A percentile compares a stretch with the other conserved stretches of the same genome.
Evolutionary conservation across 2,329 filamentous ascomycete genomes (phyloP).

Genomic region (Epichloe hybrida): DNA sequence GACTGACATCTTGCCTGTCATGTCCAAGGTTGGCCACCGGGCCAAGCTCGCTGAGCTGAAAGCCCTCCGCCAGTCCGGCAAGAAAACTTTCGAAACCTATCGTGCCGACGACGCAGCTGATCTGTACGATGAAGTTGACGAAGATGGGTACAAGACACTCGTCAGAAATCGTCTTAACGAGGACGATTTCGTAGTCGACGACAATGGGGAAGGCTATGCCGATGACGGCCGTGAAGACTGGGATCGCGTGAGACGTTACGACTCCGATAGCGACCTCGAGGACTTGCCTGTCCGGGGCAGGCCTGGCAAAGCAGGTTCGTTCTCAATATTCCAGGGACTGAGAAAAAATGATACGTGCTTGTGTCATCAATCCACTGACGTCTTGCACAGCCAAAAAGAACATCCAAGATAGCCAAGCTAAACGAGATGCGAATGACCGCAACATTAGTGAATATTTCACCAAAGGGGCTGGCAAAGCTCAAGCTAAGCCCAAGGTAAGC

Average conservation of each 20-base stretch:
- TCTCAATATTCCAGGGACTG: slow-evolving; percentile 3
- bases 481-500: slow-evolving; percentile 67
- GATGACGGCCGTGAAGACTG: slow-evolving; percentile 94
- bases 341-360: neutral
- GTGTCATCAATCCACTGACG: neutral
- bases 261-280: slow-evolving; percentile 56
- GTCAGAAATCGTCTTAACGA: slow-evolving; percentile 78
- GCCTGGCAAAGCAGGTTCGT: slow-evolving; percentile 37
- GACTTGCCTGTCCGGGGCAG: slow-evolving; percentile 28
- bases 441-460: slow-evolving; percentile 93
- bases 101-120: slow-evolving; percentile 71
- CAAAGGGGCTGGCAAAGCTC: slow-evolving; percentile 51
- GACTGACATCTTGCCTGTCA: slow-evolving; percentile 11
- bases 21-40: slow-evolving; percentile 26
- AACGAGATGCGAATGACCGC: slow-evolving; percentile 75
- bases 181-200: slow-evolving; percentile 97
- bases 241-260: slow-evolving; percentile 57
- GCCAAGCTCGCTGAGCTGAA: slow-evolving; percentile 62
- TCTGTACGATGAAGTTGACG: slow-evolving; percentile 92
- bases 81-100: slow-evolving; percentile 81
- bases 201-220: slow-evolving; percentile 93
- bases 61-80: slow-evolving; percentile 75
- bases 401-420: slow-evolving; percentile 74
- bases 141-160: slow-evolving; percentile 94
- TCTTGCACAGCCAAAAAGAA: slow-evolving; percentile 59